Base-by-base conservation (phyloP, 1,139 yeast species). In the Saccharomyces hybrid region DNA sequence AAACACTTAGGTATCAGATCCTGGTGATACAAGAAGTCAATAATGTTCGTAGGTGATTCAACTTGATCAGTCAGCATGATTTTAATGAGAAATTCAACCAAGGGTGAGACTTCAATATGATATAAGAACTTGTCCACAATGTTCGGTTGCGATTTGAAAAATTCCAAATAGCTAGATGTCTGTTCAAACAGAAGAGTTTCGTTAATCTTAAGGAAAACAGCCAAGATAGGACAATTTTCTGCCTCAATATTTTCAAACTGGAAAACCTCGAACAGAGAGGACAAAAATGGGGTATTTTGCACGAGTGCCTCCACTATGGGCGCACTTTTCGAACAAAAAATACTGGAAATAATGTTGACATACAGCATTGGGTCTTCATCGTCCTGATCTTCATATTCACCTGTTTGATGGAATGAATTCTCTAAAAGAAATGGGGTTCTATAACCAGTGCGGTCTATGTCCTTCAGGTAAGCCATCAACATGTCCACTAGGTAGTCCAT, bases 151-250 rank as follows among this genome's bases (percentile, higher is more conserved):
- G 76, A 71, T 58, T 84, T 70, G 29, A 83, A 72, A 59, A 78
- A 83, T 60, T 81, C 80, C 51, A 82, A 70, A 57, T 81, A 73
- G 57, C 70, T 72, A 52, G 73, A 74, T 67, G 58, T 88, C 72
- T 91, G 89, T 79, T 90, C 86, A 62, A 88, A 95, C 59, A 93
- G 75, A 62, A 95, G 76, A 69, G 90, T 96, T 70, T 93, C 98
- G 77, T 88, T 89, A 60, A 93, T 88, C 68, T 89, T 91, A 78
- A 95, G 85, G 69, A 93, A 90, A 67, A 85, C 86, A 2, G 95
- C 76, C 0, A 78, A 73, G 13, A 77, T 67, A 47, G 74, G 62
- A 59, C 77, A 67, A 66, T 73, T 60, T 79, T 79, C 68, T 76
- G 78, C 60, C 81, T 84, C 56, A 13, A 38, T 16, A 38, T 38